Evolutionary conservation across 768 basidiomycete species (phyloP), one percentile per base, ranked within the genome.

Genomic region (Strobilomyces dryophilus): DNA sequence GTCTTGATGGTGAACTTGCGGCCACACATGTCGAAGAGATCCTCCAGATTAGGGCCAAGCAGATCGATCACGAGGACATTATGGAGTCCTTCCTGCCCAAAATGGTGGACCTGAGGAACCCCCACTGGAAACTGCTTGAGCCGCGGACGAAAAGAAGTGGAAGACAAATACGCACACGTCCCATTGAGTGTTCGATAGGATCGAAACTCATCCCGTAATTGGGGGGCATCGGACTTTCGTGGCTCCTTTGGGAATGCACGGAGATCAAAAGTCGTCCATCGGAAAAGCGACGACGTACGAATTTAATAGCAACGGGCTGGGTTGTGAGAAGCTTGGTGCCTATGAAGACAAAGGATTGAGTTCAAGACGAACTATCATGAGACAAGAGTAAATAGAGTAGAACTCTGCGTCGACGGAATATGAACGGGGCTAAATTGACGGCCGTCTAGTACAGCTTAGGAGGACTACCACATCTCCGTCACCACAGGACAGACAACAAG

Each of bases 1-100:
- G 95, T 98, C 81, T 99, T 99, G 71, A 95, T 85, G 48, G 83
- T 83, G 74, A 98, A 99, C 74, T 98, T 98, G 60, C 95, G 87
- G n/a, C 87, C 84, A 68, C 95, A 98, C 92, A 97, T 94, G 73
- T 98, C 95, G 67, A 99, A 98, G 32, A 99, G 79, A 67, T 99
- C 95, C 73, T 99, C 95, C 41, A 99, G 75, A 63, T 94, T 95
- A 20, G 95, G 95, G n/a, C 95, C 97, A 14, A 99, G 79, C 29
- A 99, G 79, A 74, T 99, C 95, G 55, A 95, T 90, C 68, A 90
- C 89, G 45, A 92, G 82, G 52, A 91, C 92, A 71, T 99, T 99
- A 75, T 99, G 97, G 39, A 98, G 79, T 14, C 95, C 97, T 72
- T 99, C 95, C 71, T 97, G 94, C 45, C 95, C 95, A 65, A 98